Evolutionary conservation across 495 filamentous ascomycete genomes (phyloP), one percentile per base, ranked within the genome.

Genomic region (Podospora fimiseda): DNA sequence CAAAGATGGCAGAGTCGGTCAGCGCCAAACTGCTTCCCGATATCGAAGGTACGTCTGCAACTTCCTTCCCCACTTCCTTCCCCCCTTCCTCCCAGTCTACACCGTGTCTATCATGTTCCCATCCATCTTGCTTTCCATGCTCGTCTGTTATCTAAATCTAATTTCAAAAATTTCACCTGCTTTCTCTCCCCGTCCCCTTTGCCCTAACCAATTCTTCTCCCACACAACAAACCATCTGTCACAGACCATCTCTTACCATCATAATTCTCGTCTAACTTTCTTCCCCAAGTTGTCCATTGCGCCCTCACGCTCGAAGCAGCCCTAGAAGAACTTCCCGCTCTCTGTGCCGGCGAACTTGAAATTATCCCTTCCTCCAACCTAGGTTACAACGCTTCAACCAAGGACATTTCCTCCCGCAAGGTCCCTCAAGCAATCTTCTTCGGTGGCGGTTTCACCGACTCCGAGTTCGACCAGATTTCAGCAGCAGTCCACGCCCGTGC

Each of bases 381-480:
- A 8, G 64, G 64, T 8, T 56, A 47, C 48, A 63, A 66, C 58
- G 41, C 56, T 20, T 14, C 39, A 9, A 13, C 41, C 7, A n/a
- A 47, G 1, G 21, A 33, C 6, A 5, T 13, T 22, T 20, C 47
- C 15, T 39, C 55, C 18, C 57, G 60, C 44, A 57, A 56, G 33
- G 33, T 51, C 14, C 66, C 66, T n/a, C 18, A 33, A 33, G 64
- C 64, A 38, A 47, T 67, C 44, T 59, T 69, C 53, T 61, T 69
- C 37, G 64, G 66, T 46, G 60, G 58, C 48, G 61, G 56, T 38
- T 60, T 67, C 45, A 16, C 56, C 16, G 60, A 63, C 57, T 53
- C 57, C 43, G 66, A 69, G 55, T 63, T 52, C 51, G 51, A 60
- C n/a, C 43, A 50, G 21, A 58, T 69, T 20, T 40, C 47, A 30